Conservation (phyloP, 192 early-diverging fungal genomes). For the Backusella macrospora region DNA sequence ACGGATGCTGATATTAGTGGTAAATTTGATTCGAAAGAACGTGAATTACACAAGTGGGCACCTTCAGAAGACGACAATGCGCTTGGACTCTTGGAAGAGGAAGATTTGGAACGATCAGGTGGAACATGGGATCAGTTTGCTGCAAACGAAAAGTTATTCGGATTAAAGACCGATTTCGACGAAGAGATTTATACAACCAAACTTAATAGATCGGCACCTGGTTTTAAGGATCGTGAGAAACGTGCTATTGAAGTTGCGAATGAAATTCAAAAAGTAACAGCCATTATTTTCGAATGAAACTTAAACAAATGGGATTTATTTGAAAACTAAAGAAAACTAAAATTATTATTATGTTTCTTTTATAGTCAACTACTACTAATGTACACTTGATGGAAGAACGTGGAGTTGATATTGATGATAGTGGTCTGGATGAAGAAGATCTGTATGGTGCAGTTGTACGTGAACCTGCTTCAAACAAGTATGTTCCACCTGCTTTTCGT, state of each 20-base stretch:
- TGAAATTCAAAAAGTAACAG: constrained; percentile 80
- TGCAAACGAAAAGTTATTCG: constrained; percentile 91
- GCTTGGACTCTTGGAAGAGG: constrained; percentile 22
- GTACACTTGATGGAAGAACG: constrained; percentile 93
- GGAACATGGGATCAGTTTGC: constrained; percentile 95
- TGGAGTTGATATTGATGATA: constrained; percentile 61
- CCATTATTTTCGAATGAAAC: not conserved
- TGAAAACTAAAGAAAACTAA: not conserved
- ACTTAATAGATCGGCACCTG: constrained; percentile 80
- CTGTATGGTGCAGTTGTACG: constrained; percentile 82
- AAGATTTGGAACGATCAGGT: constrained; percentile 27
- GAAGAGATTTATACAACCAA: constrained; percentile 96
- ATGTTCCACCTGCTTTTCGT: constrained; percentile 84
- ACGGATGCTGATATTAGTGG: constrained; percentile 91
- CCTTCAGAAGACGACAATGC: constrained; percentile 63
- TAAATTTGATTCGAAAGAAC: constrained; percentile 63
- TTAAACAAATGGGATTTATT: not conserved
- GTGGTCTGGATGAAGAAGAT: constrained; percentile 89
- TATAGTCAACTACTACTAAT: constrained; percentile 68
- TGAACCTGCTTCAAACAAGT: constrained; percentile 72
- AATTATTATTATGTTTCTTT: not conserved
- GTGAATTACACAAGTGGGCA: constrained; percentile 87
- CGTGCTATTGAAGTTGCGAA: constrained; percentile 85
- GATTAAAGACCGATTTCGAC: constrained; percentile 93
- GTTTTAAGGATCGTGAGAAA: constrained; percentile 86